Conservation (phyloP, 805 yeast species). For the Pichia occidentalis region DNA sequence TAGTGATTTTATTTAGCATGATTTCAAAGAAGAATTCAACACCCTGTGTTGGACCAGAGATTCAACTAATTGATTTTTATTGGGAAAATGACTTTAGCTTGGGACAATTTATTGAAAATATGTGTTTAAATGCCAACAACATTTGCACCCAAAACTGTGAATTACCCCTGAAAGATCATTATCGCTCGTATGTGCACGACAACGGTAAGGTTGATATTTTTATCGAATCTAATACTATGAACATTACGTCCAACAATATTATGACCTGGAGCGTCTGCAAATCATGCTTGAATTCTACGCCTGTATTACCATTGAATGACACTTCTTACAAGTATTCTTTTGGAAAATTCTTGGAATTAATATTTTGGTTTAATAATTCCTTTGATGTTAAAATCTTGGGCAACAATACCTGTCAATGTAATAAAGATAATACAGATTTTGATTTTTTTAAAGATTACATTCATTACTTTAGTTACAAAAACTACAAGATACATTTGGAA, state of each 20-base stretch:
- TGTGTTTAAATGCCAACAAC: slow-evolving; percentile 58
- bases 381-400: slow-evolving; percentile 9
- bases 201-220: slow-evolving; percentile 72
- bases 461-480: slow-evolving; percentile 77
- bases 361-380: slow-evolving; percentile 50
- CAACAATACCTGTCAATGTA: slow-evolving; percentile 44
- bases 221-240: slow-evolving; percentile 52
- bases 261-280: slow-evolving; percentile 91
- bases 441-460: slow-evolving; percentile 77
- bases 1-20: slow-evolving; percentile 72
- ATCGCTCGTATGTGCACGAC: slow-evolving; percentile 84
- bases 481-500: slow-evolving; percentile 72
- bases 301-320: slow-evolving; percentile 76
- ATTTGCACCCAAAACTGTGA: slow-evolving; percentile 82
- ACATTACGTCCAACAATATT: slow-evolving; percentile 59
- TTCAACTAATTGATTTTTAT: slow-evolving; percentile 78
- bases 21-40: slow-evolving; percentile 80
- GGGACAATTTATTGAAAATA: slow-evolving; percentile 82
- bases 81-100: slow-evolving; percentile 86
- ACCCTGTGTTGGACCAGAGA: slow-evolving; percentile 88
- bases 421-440: slow-evolving; percentile 36
- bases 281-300: slow-evolving; percentile 66
- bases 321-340: slow-evolving; percentile 86
- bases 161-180: slow-evolving; percentile 62
- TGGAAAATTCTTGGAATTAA: slow-evolving; percentile 85